Base-by-base conservation (phyloP, 2,329 filamentous ascomycete genomes). In the Calycina marina region DNA sequence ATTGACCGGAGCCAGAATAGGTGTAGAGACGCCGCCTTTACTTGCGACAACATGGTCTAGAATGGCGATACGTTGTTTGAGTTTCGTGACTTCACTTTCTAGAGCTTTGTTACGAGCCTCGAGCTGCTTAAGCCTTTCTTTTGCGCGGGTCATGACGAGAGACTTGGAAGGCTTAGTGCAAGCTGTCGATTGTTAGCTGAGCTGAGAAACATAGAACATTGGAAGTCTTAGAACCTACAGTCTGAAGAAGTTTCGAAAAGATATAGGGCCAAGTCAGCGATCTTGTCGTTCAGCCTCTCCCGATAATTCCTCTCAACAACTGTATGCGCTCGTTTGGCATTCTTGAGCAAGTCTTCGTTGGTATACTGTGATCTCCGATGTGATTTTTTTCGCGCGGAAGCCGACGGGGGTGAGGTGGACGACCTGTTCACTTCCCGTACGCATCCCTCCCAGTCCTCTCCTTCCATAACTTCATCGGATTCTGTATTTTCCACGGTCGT, bases 261-360 rank as follows among this genome's bases (percentile, higher is more conserved):
- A 36, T 45, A 44, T 11, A 37, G 14, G 2, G 39, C 40, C 13
- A 44, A 31, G 15, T 44, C 42, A 2, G 42, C 32, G 18, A 44
- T 46, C 28, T 46, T 44, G 20, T 43, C 41, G 24, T 46, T 46
- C 12, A 46, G 22, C 18, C 43, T 31, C 25, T 46, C 43, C 17
- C 43, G 37, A 31, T 46, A 46, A 27, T 46, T 46, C 20, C 41
- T 29, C 25, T 46, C 41, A 13, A 46, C 40, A 5, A 44, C 36
- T 8, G 42, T 46, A 31, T 46, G 43, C 18, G 43, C 38, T 10
- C 37, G 18, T 25, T 43, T 46, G 3, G 42, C 42, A 30, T 35
- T 37, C 25, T 30, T 35, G 2, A 38, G 16, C 18, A 34, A 30
- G 6, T 18, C 17, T 17, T 45, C 37, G 6, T 25, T 37, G 11